Evolutionary conservation across 352 stramenopile genomes (phyloP).

Genomic region (Globisporangium emineosum): DNA sequence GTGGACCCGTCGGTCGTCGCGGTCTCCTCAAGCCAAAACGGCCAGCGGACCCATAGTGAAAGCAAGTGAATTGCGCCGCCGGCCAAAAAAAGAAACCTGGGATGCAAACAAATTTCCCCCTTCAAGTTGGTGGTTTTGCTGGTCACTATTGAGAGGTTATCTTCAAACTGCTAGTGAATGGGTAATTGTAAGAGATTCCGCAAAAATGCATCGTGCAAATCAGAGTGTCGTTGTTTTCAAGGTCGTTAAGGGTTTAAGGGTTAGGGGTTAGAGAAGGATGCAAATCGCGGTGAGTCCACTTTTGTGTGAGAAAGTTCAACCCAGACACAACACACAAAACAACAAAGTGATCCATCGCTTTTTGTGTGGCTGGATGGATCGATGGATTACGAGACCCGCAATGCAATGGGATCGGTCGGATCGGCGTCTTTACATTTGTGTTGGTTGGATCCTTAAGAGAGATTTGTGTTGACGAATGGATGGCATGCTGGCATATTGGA

Average conservation of each 20-base stretch:
- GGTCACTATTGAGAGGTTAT: background rate
- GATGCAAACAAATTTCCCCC: background rate
- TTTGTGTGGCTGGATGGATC: background rate
- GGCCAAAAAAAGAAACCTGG: background rate
- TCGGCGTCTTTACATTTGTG: background rate
- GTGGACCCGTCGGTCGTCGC: background rate
- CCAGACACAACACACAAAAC: background rate
- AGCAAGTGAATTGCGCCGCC: background rate
- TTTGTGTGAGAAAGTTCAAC: slow-evolving; percentile 1
- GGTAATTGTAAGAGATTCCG: background rate
- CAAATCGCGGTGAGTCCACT: background rate
- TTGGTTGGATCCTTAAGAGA: background rate
- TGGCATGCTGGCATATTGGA: background rate
- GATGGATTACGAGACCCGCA: background rate
- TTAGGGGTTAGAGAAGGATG: background rate
- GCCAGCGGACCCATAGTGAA: background rate
- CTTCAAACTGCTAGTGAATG: background rate
- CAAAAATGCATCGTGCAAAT: background rate
- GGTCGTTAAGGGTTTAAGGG: background rate
- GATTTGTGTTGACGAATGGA: background rate
- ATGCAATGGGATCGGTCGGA: background rate
- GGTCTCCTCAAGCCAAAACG: background rate
- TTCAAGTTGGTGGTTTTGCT: background rate
- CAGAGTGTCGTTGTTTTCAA: background rate
- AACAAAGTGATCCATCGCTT: background rate